Evolutionary conservation across 2,329 filamentous ascomycete genomes (phyloP).

Genomic region (Xylariomycetidae sp.): DNA sequence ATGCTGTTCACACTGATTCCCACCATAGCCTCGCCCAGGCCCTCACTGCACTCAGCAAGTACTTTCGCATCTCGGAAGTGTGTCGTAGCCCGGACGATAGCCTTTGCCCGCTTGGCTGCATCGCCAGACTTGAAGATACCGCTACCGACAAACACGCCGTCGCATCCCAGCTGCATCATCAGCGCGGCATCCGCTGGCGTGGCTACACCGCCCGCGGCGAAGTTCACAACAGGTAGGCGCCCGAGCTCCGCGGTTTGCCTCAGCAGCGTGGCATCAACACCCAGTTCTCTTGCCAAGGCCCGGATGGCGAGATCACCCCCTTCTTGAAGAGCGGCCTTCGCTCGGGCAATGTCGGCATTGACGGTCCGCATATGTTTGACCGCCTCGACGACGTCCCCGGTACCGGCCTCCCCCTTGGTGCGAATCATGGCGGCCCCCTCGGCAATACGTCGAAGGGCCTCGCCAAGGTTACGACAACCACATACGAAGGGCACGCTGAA

Average conservation of each 20-base stretch:
- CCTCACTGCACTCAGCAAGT: constrained; percentile 79
- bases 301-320: constrained; percentile 53
- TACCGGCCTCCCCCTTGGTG: constrained; percentile 97
- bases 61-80: constrained; percentile 84
- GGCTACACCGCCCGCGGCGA: constrained; percentile 98
- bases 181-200: constrained; percentile 94
- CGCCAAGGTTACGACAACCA: constrained; percentile 89
- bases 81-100: constrained; percentile 90
- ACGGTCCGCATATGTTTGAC: constrained; percentile 94
- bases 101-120: constrained; percentile 82
- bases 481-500: constrained; percentile 92
- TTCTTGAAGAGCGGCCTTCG: constrained; percentile 65
- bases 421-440: constrained; percentile 98
- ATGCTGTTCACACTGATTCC: constrained; percentile 83
- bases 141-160: constrained; percentile 94
- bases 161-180: constrained; percentile 98
- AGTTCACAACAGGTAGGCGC: constrained; percentile 91
- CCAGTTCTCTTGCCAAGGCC: constrained; percentile 75
- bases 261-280: constrained; percentile 71
- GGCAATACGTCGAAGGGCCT: constrained; percentile 83
- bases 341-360: constrained; percentile 73
- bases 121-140: constrained; percentile 98
- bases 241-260: constrained; percentile 84
- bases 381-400: constrained; percentile 93
- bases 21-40: constrained; percentile 96